These are phyloP conservation scores for Plasmopara viticola DNA, from an alignment of 352 stramenopile genomes.

Conservation along the genomic window DNA sequence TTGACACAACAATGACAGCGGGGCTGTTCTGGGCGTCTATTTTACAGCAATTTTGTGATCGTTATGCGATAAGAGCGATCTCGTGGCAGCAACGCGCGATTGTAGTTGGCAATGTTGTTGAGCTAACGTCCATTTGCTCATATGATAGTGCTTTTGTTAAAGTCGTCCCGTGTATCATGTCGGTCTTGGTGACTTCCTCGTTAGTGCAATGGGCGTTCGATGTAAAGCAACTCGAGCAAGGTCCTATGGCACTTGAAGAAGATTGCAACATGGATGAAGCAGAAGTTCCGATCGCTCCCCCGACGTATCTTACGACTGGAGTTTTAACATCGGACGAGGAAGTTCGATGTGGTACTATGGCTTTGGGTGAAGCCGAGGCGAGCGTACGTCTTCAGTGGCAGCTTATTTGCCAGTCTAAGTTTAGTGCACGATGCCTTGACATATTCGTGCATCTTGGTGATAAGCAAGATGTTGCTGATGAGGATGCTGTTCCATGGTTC, in stretches of 20 bases:
- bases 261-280: slow-evolving; percentile 27
- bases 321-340: slow-evolving; percentile 14
- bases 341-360: slow-evolving; percentile 5
- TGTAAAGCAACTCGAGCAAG: slow-evolving; percentile 19
- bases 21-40: slow-evolving; percentile 13
- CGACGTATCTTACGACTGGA: slow-evolving; percentile 9
- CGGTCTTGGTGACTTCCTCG: slow-evolving; percentile 21
- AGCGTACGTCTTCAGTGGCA: slow-evolving; percentile 38
- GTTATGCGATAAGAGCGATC: slow-evolving; percentile 2
- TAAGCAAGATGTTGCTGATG: slow-evolving; percentile 1
- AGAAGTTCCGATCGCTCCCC: slow-evolving; percentile 7
- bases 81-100: slow-evolving; percentile 30
- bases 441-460: slow-evolving; percentile 12
- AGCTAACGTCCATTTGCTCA: slow-evolving; percentile 22
- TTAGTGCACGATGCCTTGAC: slow-evolving; percentile 34
- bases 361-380: slow-evolving; percentile 10
- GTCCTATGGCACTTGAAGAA: slow-evolving; percentile 9
- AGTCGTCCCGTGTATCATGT: slow-evolving; percentile 18
- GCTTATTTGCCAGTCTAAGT: slow-evolving; percentile 34
- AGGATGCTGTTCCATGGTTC: slow-evolving; percentile 25
- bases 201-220: slow-evolving; percentile 35
- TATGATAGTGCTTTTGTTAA: slow-evolving; percentile 24
- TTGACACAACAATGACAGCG: not conserved
- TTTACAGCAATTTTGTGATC: slow-evolving; percentile 3
- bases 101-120: slow-evolving; percentile 30